Base-by-base conservation (phyloP, 768 basidiomycete genomes). In the Glaciozyma antarctica region DNA sequence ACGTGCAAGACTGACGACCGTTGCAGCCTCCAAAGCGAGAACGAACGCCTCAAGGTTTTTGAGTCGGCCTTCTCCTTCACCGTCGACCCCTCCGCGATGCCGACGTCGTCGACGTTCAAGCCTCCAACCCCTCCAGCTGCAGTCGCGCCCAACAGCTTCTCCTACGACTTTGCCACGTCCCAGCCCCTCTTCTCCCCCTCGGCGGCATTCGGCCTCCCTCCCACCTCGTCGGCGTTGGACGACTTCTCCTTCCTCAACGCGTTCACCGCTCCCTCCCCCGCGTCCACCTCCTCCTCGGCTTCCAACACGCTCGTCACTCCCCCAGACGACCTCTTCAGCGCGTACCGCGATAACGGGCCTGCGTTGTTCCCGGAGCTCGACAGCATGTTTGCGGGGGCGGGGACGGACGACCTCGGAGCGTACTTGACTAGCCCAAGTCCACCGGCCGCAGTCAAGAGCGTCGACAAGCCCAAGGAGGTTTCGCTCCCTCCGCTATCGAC, bases 41-140 rank as follows among this genome's bases (percentile, higher is more conserved):
- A 70, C 47, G 69, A 61, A 5, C 65, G 69, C 8, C 58, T 70
- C 52, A 70, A 70, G 53, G 63, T 64, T 26, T 70, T 45, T 48
- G 69, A 70, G 56, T 51, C 51, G 21, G 60, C 69, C 1, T 70
- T 70, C 56, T 48, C 60, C n/a, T 70, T 70, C 69, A 52, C 62
- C 26, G 56, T 24, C 45, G 32, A 47, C 22, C 58, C 65, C 17
- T 24, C 51, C 15, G 59, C 61, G 38, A 69, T 69, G 68, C 64
- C 68, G 19, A 19, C 32, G n/a, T 60, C 41, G 28, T 15, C 58
- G n/a, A 24, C 32, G 55, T 16, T 48, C 24, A 24, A 32, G 26
- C 52, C 24, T 16, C n/a, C 15, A 32, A 58, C 52, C 52, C 49
- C 24, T 7, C 38, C 58, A 16, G 47, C 54, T 2, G 59, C 64